A percentile compares a stretch with the other conserved stretches of the same genome.
Evolutionary conservation across 768 basidiomycete genomes (phyloP).

Genomic region (Hericium rajendrae): DNA sequence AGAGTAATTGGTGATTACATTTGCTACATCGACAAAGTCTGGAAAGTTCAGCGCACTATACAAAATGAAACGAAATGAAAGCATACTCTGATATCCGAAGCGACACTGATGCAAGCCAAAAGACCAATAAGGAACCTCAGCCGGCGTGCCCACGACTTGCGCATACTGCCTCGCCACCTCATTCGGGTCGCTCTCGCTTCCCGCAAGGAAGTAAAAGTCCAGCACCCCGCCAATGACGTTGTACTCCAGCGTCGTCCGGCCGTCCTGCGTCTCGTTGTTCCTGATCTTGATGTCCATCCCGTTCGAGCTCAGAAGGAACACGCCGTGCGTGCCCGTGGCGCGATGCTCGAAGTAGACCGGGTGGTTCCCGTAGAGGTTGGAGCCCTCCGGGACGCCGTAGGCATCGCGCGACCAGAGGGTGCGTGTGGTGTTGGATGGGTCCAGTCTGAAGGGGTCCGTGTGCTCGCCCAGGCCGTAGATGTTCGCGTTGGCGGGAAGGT

Average conservation of each 20-base stretch:
- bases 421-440: constrained; percentile 30
- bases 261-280: constrained; percentile 21
- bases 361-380: constrained; percentile 66
- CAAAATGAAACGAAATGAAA: too few relatives aligned
- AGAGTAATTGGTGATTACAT: constrained; percentile 53
- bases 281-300: constrained; percentile 70
- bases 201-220: constrained; percentile 73
- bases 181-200: constrained; percentile 46
- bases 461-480: constrained; percentile 77
- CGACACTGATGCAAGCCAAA: constrained; percentile 68
- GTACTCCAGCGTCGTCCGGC: constrained; percentile 48
- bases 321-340: constrained; percentile 53
- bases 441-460: constrained; percentile 53
- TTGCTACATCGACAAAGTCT: constrained; percentile 53
- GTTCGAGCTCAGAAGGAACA: constrained; percentile 59
- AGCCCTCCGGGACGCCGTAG: constrained; percentile 43
- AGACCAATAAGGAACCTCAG: constrained; percentile 68
- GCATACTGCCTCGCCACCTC: constrained; percentile 62
- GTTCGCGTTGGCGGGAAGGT: constrained; percentile 49
- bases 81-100: constrained; percentile 52
- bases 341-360: constrained; percentile 69
- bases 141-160: constrained; percentile 53
- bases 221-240: constrained; percentile 69
- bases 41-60: constrained; percentile 13
- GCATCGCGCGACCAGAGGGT: constrained; percentile 62